Percentiles rank a stretch among this genome's conserved stretches.
Conservation (phyloP, 768 basidiomycete genomes). For the Kwoniella botswanensis region DNA sequence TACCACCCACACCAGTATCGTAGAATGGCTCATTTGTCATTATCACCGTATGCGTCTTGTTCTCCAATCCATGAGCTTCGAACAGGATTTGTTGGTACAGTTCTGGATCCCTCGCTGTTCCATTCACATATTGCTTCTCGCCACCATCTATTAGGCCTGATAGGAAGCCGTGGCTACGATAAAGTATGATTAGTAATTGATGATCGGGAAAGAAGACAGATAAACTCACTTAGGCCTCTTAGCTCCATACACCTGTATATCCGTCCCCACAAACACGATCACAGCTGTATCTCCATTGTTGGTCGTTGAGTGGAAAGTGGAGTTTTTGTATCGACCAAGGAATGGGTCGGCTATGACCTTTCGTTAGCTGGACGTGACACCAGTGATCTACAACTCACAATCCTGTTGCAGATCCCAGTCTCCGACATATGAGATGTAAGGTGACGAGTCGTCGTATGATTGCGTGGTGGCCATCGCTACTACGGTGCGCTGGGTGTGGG, state of each 20-base stretch:
- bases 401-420: slow-evolving; percentile 1
- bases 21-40: slow-evolving; percentile 18
- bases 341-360: not conserved
- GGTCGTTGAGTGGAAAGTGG: slow-evolving; percentile 8
- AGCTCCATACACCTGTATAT: slow-evolving; percentile 12
- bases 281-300: slow-evolving; percentile 12
- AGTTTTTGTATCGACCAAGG: slow-evolving; percentile 9
- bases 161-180: slow-evolving; percentile 10
- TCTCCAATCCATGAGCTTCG: slow-evolving; percentile 3
- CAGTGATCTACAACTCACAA: not conserved
- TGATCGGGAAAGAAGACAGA: not conserved
- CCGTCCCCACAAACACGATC: slow-evolving; percentile 9
- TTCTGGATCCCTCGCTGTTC: slow-evolving; percentile 9
- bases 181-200: not conserved
- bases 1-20: slow-evolving; percentile 8
- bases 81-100: slow-evolving; percentile 12
- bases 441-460: slow-evolving; percentile 8
- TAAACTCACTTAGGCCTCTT: slow-evolving; percentile 11
- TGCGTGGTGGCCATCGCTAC: not conserved
- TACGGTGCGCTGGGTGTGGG: not conserved
- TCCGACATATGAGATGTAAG: slow-evolving; percentile 11
- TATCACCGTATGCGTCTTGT: slow-evolving; percentile 12
- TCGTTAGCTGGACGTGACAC: not conserved
- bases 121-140: slow-evolving; percentile 11
- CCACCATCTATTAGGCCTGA: slow-evolving; percentile 6